Percentiles rank a stretch among this genome's conserved stretches.
phyloP scores from a whole-genome alignment of 345 rosid genomes.

The Gossypioides kirkii region DNA sequence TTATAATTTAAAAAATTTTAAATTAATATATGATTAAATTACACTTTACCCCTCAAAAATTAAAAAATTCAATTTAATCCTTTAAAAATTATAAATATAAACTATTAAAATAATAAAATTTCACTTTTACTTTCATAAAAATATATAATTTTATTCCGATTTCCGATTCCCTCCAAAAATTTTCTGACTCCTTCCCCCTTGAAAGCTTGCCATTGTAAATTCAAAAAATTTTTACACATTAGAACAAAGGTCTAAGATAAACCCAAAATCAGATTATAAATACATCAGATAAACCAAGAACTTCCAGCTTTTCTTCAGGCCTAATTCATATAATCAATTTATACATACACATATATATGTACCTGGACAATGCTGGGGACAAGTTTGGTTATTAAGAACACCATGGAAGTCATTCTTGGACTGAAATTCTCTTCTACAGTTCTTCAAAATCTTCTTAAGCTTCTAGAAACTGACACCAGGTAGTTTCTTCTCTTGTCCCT shows the following conservation, averaged over 20 bases:
- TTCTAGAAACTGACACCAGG: conserved; percentile 87
- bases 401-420: conserved; percentile 20
- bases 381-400: conserved; percentile 24
- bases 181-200: too few species aligned
- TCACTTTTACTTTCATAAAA: too few species aligned
- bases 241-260: not conserved
- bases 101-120: too few species aligned
- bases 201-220: too few species aligned
- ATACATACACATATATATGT: not conserved
- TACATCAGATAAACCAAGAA: not conserved
- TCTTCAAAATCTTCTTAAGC: conserved; percentile 74
- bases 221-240: too few species aligned
- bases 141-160: too few species aligned
- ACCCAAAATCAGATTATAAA: not conserved
- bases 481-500: conserved; percentile 39
- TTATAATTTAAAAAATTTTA: too few species aligned
- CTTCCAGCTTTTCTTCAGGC: not conserved
- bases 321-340: not conserved
- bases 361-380: conserved; percentile 65
- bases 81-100: too few species aligned
- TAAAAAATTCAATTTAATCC: too few species aligned
- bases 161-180: too few species aligned
- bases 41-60: too few species aligned
- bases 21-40: too few species aligned
- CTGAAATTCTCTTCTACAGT: conserved; percentile 41